A percentile compares a stretch with the other conserved stretches of the same genome.
Conservation (phyloP, 2,329 filamentous ascomycete genomes). For the Trichophyton schoenleinii region DNA sequence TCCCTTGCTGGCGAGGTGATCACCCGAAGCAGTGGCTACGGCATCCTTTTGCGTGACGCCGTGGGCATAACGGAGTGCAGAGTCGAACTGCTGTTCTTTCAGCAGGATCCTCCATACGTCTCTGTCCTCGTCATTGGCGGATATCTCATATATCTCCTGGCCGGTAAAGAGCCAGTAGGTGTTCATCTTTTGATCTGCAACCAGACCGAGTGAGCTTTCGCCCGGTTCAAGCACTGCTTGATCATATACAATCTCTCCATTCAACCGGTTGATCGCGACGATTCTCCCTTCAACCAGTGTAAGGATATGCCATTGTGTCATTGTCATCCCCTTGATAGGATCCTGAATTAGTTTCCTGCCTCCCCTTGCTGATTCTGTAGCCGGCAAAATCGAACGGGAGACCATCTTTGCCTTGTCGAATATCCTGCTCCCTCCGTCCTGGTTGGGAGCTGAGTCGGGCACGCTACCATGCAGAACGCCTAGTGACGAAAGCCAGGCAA, state of each 20-base stretch:
- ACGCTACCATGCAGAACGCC: conserved; percentile 82
- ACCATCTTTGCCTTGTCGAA: conserved; percentile 71
- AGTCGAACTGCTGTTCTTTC: conserved; percentile 73
- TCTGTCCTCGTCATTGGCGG: conserved; percentile 76
- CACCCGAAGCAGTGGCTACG: conserved; percentile 82
- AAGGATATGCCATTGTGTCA: conserved; percentile 91
- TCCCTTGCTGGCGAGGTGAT: conserved; percentile 70
- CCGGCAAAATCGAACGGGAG: conserved; percentile 58
- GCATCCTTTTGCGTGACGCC: conserved; percentile 73
- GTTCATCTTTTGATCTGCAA: conserved; percentile 84
- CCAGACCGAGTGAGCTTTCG: conserved; percentile 68
- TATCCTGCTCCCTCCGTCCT: conserved; percentile 58
- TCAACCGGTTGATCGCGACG: conserved; percentile 74
- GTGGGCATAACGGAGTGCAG: conserved; percentile 72
- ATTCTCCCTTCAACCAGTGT: conserved; percentile 70
- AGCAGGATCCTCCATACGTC: conserved; percentile 94
- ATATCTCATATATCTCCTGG: conserved; percentile 85
- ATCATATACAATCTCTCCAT: conserved; percentile 74
- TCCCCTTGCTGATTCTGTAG: conserved; percentile 52
- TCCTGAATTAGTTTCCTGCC: conserved; percentile 56
- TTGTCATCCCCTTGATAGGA: conserved; percentile 61
- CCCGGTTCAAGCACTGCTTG: conserved; percentile 71
- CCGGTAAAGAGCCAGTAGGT: conserved; percentile 95
- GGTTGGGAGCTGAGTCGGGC: conserved; percentile 43
- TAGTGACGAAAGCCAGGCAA: conserved; percentile 81